Percentiles rank a stretch among this genome's conserved stretches.
Evolutionary conservation across 805 yeast species (phyloP).

Genomic region (Candida jianshihensis): DNA sequence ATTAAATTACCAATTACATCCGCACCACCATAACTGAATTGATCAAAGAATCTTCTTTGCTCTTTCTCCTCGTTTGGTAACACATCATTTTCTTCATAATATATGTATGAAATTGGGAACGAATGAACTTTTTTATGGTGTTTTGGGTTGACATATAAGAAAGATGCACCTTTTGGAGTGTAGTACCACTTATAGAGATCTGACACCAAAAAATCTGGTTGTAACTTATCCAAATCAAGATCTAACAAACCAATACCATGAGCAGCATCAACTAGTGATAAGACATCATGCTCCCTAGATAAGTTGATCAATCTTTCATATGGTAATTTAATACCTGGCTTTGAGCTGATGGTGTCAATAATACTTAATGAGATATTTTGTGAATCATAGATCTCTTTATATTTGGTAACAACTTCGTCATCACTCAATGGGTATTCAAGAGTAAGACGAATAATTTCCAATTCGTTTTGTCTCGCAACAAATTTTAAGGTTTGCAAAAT

Average conservation of each 20-base stretch:
- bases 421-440: slow-evolving; percentile 39
- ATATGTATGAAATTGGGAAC: slow-evolving; percentile 49
- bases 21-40: slow-evolving; percentile 48
- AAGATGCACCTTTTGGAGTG: slow-evolving; percentile 51
- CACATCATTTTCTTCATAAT: slow-evolving; percentile 27
- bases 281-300: slow-evolving; percentile 38
- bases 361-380: slow-evolving; percentile 34
- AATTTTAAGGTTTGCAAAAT: slow-evolving; percentile 11
- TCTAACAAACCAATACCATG: slow-evolving; percentile 55
- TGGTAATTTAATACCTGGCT: slow-evolving; percentile 60
- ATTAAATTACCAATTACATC: slow-evolving; percentile 36
- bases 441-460: slow-evolving; percentile 31
- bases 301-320: slow-evolving; percentile 38
- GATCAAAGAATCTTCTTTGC: slow-evolving; percentile 22
- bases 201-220: slow-evolving; percentile 55
- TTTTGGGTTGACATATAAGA: slow-evolving; percentile 47
- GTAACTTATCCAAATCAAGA: slow-evolving; percentile 30
- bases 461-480: slow-evolving; percentile 21
- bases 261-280: slow-evolving; percentile 67
- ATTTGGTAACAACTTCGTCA: slow-evolving; percentile 30
- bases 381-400: slow-evolving; percentile 24
- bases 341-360: slow-evolving; percentile 52
- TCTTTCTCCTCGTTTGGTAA: slow-evolving; percentile 8
- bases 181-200: slow-evolving; percentile 69
- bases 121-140: slow-evolving; percentile 47